A percentile compares a stretch with the other conserved stretches of the same genome.
These are phyloP conservation scores for Globisporangium uncinulatum DNA, from an alignment of 352 stramenopile genomes.

Conservation along the genomic window DNA sequence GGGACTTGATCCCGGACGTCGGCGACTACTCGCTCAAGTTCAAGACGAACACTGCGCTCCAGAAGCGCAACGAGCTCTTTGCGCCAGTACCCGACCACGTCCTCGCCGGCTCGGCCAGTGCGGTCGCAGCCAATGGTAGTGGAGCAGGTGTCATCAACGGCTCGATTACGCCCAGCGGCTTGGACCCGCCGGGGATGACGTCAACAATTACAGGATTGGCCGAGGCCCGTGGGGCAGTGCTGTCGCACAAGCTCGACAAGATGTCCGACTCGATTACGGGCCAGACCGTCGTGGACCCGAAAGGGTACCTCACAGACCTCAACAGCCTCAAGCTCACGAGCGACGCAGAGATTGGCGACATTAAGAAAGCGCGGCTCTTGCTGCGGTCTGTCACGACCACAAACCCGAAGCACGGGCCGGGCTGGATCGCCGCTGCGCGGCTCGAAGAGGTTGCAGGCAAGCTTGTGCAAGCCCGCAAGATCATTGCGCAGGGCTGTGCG, in stretches of 20 bases:
- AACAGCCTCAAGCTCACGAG: slow-evolving; percentile 92
- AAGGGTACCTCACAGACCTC: slow-evolving; percentile 97
- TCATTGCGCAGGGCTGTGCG: slow-evolving; percentile 97
- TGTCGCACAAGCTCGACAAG: slow-evolving; percentile 95
- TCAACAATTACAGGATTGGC: slow-evolving; percentile 86
- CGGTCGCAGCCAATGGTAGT: slow-evolving; percentile 7
- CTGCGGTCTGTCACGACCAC: slow-evolving; percentile 96
- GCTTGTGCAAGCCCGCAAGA: slow-evolving; percentile 93
- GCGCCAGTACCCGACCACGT: slow-evolving; percentile 94
- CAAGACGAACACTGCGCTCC: slow-evolving; percentile 88
- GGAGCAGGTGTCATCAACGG: slow-evolving; percentile 29
- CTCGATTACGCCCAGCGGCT: slow-evolving; percentile 40
- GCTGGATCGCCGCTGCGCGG: slow-evolving; percentile 98
- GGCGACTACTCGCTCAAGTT: slow-evolving; percentile 94
- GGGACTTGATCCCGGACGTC: slow-evolving; percentile 96
- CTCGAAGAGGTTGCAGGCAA: slow-evolving; percentile 97
- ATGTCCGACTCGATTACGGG: slow-evolving; percentile 96
- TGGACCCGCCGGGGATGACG: slow-evolving; percentile 60
- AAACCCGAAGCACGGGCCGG: slow-evolving; percentile 97
- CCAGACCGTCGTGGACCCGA: slow-evolving; percentile 96
- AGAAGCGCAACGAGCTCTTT: slow-evolving; percentile 92
- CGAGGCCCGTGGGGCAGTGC: slow-evolving; percentile 89
- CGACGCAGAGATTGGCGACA: slow-evolving; percentile 96
- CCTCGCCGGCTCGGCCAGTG: slow-evolving; percentile 54
- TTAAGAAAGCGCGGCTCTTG: slow-evolving; percentile 97